Evolutionary conservation across 1,284 basidiomycete species (phyloP).

Genomic region (Naganishia cerealis): DNA sequence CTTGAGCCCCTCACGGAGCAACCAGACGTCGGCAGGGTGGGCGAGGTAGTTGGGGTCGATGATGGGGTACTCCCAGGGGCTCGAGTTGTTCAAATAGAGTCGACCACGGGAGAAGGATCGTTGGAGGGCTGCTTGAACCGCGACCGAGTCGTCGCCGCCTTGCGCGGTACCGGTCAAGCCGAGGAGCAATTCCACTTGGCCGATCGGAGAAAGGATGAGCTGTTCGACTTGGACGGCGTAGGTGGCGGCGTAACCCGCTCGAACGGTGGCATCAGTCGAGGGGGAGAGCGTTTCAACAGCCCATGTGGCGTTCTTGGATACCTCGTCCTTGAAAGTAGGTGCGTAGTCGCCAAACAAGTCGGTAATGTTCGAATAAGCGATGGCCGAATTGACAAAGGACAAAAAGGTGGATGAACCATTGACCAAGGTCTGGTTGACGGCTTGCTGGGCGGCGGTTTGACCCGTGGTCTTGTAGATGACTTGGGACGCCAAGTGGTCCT

Average conservation of each 20-base stretch:
- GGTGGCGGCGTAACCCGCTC: slow-evolving; percentile 65
- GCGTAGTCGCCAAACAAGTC: slow-evolving; percentile 56
- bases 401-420: slow-evolving; percentile 55
- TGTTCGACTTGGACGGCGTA: slow-evolving; percentile 59
- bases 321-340: slow-evolving; percentile 49
- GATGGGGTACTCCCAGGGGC: slow-evolving; percentile 61
- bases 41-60: slow-evolving; percentile 67
- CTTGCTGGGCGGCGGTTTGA: slow-evolving; percentile 56
- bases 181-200: slow-evolving; percentile 66
- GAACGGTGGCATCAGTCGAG: slow-evolving; percentile 58
- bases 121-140: slow-evolving; percentile 60
- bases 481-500: slow-evolving; percentile 64
- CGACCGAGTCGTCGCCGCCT: slow-evolving; percentile 54
- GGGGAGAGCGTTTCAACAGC: slow-evolving; percentile 57
- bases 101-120: slow-evolving; percentile 54
- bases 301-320: slow-evolving; percentile 51
- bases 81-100: slow-evolving; percentile 59
- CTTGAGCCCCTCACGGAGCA: slow-evolving; percentile 64
- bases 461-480: slow-evolving; percentile 58
- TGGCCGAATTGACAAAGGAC: slow-evolving; percentile 68
- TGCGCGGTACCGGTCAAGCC: slow-evolving; percentile 59
- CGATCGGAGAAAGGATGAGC: slow-evolving; percentile 57
- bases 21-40: slow-evolving; percentile 55
- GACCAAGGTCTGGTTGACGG: slow-evolving; percentile 38
- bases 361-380: slow-evolving; percentile 65